These are phyloP conservation scores for Cladobotryum mycophilum DNA, from an alignment of 2,329 filamentous ascomycete genomes.

Conservation along the genomic window DNA sequence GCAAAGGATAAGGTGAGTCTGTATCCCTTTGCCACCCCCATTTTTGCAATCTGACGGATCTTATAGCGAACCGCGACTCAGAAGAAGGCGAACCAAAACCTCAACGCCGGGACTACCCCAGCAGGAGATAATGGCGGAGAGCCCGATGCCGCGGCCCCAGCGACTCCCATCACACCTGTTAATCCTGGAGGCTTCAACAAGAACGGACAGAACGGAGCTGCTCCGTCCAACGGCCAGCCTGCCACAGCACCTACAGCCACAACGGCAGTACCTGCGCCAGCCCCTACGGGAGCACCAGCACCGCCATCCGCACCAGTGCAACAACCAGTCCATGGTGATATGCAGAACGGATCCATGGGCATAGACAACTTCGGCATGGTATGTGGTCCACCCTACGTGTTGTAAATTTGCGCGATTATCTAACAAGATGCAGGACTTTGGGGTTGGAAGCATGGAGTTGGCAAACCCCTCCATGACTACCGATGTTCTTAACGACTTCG, in stretches of 20 bases:
- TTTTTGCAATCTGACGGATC: constrained; percentile 16
- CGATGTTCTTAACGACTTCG: constrained; percentile 60
- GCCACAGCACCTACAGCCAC: constrained; percentile 20
- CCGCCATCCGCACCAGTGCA: constrained; percentile 38
- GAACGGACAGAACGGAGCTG: constrained; percentile 23
- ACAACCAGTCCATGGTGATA: constrained; percentile 41
- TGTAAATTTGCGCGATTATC: not conserved
- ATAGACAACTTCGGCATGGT: constrained; percentile 44
- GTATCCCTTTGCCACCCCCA: constrained; percentile 4
- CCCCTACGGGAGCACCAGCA: constrained; percentile 23
- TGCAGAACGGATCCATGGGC: constrained; percentile 38
- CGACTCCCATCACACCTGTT: constrained; percentile 58
- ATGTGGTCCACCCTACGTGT: constrained; percentile 20
- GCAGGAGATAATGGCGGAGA: constrained; percentile 50
- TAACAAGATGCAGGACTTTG: constrained; percentile 33
- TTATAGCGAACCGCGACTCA: constrained; percentile 44
- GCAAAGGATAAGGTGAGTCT: constrained; percentile 54
- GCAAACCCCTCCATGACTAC: constrained; percentile 46
- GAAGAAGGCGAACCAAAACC: constrained; percentile 57
- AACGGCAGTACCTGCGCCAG: constrained; percentile 24
- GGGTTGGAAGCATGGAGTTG: constrained; percentile 46
- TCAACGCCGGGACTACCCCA: constrained; percentile 47
- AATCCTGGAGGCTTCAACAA: constrained; percentile 43
- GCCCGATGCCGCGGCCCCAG: constrained; percentile 54
- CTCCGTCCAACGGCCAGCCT: constrained; percentile 27